Base-by-base conservation (phyloP, 768 basidiomycete genomes). In the Chalciporus sphaerocephalus region DNA sequence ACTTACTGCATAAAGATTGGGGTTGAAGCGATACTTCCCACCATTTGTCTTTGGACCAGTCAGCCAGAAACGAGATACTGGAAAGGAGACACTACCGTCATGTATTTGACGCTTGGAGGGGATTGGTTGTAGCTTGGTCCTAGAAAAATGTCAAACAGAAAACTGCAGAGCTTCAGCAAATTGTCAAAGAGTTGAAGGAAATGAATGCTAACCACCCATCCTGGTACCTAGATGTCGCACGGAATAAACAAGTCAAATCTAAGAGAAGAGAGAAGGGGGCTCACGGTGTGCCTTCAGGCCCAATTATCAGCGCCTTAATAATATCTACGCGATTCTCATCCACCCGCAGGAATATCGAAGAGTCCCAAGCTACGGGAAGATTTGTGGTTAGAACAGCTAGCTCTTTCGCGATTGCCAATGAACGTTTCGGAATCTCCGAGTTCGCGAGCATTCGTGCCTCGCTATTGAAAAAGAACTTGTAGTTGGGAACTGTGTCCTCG, bases 351-450 rank as follows among this genome's bases (percentile, higher is more conserved):
- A 95, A 96, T 52, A 97, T 85, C 1, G 91, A 94, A 5, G 93
- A 95, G 57, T 92, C 83, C 89, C 92, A 96, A 6, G 90, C 85
- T 12, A 92, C 85, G n/a, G 94, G 94, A 20, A 97, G 72, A 60
- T 92, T 94, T 10, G 92, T 93, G 2, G 92, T 92, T 42, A 97
- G 75, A 30, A 94, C 90, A 2, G 94, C 92, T 49, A 96, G 82
- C 91, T 95, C 92, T 69, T 96, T 97, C 4, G 94, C 94, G 50
- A 97, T 96, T 9, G 93, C 93, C 47, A 96, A 72, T 1, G 89
- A 92, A 35, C 94, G 76, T 67, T 91, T 94, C 5, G 92, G 92
- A 43, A 93, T 88, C 58, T 91, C 87, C 17, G 88, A 85, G 55
- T 81, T 82, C 4, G 84, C 83, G 22, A 92, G 70, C 82, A 90